Base-by-base conservation (phyloP, 139 green algal genomes). In the Yamagishiella unicocca region DNA sequence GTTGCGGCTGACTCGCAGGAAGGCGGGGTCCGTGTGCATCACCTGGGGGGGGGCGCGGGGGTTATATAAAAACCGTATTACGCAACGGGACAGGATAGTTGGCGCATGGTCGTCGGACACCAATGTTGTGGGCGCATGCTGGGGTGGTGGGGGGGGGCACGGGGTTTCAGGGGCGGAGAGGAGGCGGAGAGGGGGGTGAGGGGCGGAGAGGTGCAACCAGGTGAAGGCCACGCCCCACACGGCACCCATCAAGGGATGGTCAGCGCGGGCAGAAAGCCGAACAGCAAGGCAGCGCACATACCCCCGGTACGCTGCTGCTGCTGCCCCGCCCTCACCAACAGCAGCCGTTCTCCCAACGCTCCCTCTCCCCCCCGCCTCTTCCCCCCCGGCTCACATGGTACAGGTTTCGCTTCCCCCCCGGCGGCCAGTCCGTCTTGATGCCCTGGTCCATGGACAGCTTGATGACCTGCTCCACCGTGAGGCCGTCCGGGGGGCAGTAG, bases 371-470 rank as follows among this genome's bases (percentile, higher is more conserved):
- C n/a, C 29, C n/a, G 8, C 64, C 64, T 10, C 25, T n/a, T 43
- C 10, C 40, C 1, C 45, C 10, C 43, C 42, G 27, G 4, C 82
- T 72, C 43, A 88, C 82, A 33, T 81, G 70, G 67, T 88, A 88
- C 42, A 88, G 82, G 82, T 88, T 88, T 14, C 82, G 50, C 68
- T 82, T 82, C 37, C 82, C 68, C 2, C 79, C 79, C 4, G 79
- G 29, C 40, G 79, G 79, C 82, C 82, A 90, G 87, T 90, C 87
- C 21, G 81, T 84, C 58, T 91, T 89, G 24, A 93, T 80, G 10
- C 90, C 91, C 38, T 54, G 50, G 7, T 87, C 84, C 76, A 83
- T 54, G 29, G 55, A 33, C 33, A 76, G 53, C 21, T 90, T 73
- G 40, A 94, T 89, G 21, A 95, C 77, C 43, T 86, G 62, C 80